These are phyloP conservation scores for Coemansia sp. DNA, from an alignment of 192 early-diverging fungal species.

Conservation along the genomic window DNA sequence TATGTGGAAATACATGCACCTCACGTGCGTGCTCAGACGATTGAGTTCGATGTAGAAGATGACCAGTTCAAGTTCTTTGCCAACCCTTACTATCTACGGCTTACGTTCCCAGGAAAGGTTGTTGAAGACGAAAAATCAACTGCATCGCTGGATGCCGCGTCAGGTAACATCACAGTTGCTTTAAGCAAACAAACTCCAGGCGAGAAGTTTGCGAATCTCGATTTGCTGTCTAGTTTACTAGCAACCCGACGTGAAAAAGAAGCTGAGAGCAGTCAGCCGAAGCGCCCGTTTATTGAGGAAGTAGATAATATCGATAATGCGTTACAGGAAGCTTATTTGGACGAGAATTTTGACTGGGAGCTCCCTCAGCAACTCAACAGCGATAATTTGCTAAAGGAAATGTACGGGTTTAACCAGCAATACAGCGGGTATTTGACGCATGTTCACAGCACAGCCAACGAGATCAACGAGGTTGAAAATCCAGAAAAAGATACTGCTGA, in stretches of 20 bases:
- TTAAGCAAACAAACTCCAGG: conserved; percentile 81
- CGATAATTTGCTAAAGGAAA: conserved; percentile 11
- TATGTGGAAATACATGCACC: conserved; percentile 76
- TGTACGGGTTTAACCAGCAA: conserved; percentile 90
- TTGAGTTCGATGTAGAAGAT: conserved; percentile 83
- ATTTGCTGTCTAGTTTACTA: conserved; percentile 83
- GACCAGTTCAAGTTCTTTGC: conserved; percentile 85
- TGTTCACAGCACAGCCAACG: conserved; percentile 68
- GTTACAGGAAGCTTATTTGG: conserved; percentile 8
- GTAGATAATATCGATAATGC: conserved; percentile 8
- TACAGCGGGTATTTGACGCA: conserved; percentile 77
- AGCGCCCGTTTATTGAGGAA: conserved; percentile 41
- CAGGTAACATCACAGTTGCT: conserved; percentile 67
- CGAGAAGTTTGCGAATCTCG: conserved; percentile 81
- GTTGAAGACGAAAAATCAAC: conserved; percentile 83
- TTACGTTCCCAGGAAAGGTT: conserved; percentile 77
- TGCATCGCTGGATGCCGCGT: conserved; percentile 75
- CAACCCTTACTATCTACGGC: conserved; percentile 87
- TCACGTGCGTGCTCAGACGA: conserved; percentile 79
- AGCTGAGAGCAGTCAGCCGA: conserved; percentile 21
- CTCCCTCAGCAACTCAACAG: conserved; percentile 57
- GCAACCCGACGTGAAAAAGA: conserved; percentile 59
- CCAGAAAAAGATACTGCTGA: conserved; percentile 52
- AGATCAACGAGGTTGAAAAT: conserved; percentile 61
- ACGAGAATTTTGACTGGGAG: conserved; percentile 84